Base-by-base conservation (phyloP, 192 early-diverging fungal species). In the Backusella circina region DNA sequence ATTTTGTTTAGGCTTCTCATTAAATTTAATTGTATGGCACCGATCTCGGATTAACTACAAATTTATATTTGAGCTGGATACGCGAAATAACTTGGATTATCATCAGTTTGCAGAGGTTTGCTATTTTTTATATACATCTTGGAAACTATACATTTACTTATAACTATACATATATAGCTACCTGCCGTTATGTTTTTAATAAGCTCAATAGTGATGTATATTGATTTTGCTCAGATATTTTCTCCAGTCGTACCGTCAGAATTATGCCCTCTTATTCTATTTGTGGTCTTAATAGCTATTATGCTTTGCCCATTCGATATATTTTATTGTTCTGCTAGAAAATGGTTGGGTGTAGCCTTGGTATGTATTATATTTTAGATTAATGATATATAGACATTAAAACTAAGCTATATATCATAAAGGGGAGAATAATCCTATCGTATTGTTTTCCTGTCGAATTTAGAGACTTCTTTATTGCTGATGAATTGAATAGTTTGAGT, bases 391-490 rank as follows among this genome's bases (percentile, higher is more conserved):
- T n/a, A 67, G 1, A 47, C 18, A 32, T 10, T 7, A 28, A 38
- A 15, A 0, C 3, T 47, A n/a, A 47, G 5, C 9, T 61, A 12
- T 28, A 61, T 13, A 61, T 61, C 26, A 70, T 12, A 30, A 68
- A 82, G 80, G 80, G 89, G n/a, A 87, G 93, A 6, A 80, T 93
- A 16, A 31, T 90, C 26, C 73, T 87, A 12, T 88, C 87, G 15
- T 87, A 86, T 1, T 82, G 84, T 64, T 85, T 86, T 70, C 65
- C 80, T n/a, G 90, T 95, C 44, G 91, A 93, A 83, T 95, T 95
- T 75, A 85, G 93, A 71, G 93, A 95, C 78, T 93, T 95, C 74
- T 92, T 95, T 75, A 84, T 95, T 30, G 92, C 90, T 5, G 93
- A 95, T 84, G 90, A 91, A 83, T 76, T 95, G 65, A 91, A 90